Percentiles rank a stretch among this genome's conserved stretches.
Conservation (phyloP, 805 yeast species). For the Ogataea henricii region DNA sequence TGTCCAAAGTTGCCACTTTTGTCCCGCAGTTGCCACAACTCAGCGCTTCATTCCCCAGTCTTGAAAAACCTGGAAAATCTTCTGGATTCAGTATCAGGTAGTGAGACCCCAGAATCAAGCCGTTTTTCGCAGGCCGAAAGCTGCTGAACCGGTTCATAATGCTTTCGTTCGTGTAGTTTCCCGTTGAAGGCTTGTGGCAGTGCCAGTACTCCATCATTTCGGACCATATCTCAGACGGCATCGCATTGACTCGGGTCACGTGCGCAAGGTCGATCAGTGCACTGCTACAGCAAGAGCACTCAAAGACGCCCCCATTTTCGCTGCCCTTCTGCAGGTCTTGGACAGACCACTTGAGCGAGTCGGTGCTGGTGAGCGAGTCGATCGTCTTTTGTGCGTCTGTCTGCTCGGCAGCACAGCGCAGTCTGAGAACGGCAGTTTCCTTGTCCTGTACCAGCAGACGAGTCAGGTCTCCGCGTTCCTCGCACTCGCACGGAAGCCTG, state of each 20-base stretch:
- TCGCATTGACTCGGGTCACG: constrained; percentile 46
- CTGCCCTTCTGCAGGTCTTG: constrained; percentile 11
- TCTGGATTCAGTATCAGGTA: constrained; percentile 47
- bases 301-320: constrained; percentile 8
- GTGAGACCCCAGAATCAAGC: constrained; percentile 56
- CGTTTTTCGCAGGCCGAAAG: constrained; percentile 44
- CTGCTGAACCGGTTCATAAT: constrained; percentile 39
- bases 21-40: background rate
- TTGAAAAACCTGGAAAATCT: constrained; percentile 16
- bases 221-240: constrained; percentile 93
- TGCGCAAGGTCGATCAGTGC: constrained; percentile 34
- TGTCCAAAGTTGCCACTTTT: background rate
- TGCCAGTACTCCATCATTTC: constrained; percentile 98
- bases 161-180: constrained; percentile 20
- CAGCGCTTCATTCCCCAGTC: background rate
- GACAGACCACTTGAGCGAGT: constrained; percentile 30
- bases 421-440: background rate
- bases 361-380: constrained; percentile 21
- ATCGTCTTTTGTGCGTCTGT: constrained; percentile 5
- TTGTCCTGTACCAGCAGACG: constrained; percentile 8
- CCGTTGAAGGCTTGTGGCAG: constrained; percentile 72
- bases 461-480: constrained; percentile 3
- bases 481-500: constrained; percentile 10
- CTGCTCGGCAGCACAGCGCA: background rate
- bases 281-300: constrained; percentile 21